Conservation (phyloP, 2,329 filamentous ascomycete species). For the Beauveria pseudobassiana region DNA sequence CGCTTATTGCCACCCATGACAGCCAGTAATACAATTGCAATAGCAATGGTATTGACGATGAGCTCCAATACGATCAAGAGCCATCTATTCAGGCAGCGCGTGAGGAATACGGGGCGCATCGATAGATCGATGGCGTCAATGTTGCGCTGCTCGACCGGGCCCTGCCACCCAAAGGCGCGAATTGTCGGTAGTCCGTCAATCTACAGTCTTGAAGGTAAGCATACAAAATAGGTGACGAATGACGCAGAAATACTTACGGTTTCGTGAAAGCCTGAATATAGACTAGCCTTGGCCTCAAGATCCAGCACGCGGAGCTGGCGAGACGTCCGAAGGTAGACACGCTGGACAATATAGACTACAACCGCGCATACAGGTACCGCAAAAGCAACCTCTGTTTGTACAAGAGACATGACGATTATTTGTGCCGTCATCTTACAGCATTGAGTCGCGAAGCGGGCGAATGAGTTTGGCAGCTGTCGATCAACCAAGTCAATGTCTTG, state of each 20-base stretch:
- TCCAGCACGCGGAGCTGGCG: slow-evolving; percentile 49
- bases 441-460: slow-evolving; percentile 25
- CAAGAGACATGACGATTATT: slow-evolving; percentile 32
- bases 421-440: slow-evolving; percentile 34
- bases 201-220: not conserved
- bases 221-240: not conserved
- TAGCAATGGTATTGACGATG: slow-evolving; percentile 28
- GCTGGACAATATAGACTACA: slow-evolving; percentile 20
- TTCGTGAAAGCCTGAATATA: slow-evolving; percentile 36
- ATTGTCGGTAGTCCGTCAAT: slow-evolving; percentile 22
- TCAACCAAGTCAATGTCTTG: slow-evolving; percentile 35
- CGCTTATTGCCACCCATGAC: slow-evolving; percentile 19
- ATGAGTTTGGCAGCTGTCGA: slow-evolving; percentile 26
- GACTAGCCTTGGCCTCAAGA: slow-evolving; percentile 42
- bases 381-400: slow-evolving; percentile 36
- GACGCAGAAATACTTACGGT: slow-evolving; percentile 16
- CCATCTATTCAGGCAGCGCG: slow-evolving; percentile 42
- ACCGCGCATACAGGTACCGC: slow-evolving; percentile 31
- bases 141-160: slow-evolving; percentile 32
- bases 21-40: slow-evolving; percentile 25
- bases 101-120: slow-evolving; percentile 24
- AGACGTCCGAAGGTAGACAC: slow-evolving; percentile 39
- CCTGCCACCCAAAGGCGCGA: slow-evolving; percentile 21
- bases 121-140: slow-evolving; percentile 31
- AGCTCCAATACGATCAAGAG: slow-evolving; percentile 38